phyloP scores from a whole-genome alignment of 441 rosid species.

The Erodium moschatum region DNA sequence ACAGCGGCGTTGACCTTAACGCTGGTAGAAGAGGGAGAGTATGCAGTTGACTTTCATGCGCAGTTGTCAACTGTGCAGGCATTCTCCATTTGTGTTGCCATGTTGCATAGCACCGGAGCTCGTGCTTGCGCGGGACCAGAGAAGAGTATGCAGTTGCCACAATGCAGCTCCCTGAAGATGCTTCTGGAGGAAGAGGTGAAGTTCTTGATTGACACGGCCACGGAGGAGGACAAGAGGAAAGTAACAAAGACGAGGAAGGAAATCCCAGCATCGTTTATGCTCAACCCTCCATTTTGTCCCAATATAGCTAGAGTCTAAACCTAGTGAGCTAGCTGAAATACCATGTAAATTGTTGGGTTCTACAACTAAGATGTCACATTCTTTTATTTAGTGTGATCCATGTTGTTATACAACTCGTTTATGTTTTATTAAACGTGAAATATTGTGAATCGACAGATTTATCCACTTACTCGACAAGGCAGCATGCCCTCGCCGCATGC shows the following conservation, averaged over 20 bases:
- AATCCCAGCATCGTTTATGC: slow-evolving; percentile 44
- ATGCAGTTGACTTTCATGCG: slow-evolving; percentile 80
- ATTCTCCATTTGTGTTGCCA: slow-evolving; percentile 74
- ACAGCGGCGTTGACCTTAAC: slow-evolving; percentile 56
- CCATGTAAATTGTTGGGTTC: background rate
- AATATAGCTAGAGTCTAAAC: slow-evolving; percentile 56
- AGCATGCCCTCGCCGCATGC: no score
- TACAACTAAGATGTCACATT: no score
- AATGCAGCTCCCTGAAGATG: slow-evolving; percentile 49
- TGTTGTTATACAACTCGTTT: no score
- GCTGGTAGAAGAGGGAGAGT: slow-evolving; percentile 51
- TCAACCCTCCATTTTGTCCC: slow-evolving; percentile 86
- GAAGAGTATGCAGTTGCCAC: slow-evolving; percentile 28
- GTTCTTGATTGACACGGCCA: slow-evolving; percentile 47
- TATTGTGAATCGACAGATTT: no score
- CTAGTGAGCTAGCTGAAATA: background rate
- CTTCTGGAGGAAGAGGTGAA: slow-evolving; percentile 68
- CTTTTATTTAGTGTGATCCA: no score
- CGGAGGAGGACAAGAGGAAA: slow-evolving; percentile 45
- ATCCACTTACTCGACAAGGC: no score
- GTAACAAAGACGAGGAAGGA: slow-evolving; percentile 32
- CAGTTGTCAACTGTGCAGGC: slow-evolving; percentile 78
- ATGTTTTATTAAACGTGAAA: no score
- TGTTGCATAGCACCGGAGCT: slow-evolving; percentile 47
- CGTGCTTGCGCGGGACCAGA: slow-evolving; percentile 26